Evolutionary conservation across 345 rosid genomes (phyloP).

Genomic region (Citrus sinensis): DVS_A1.0 CM039168.1:28850501-28851000

Average conservation of each 20-base stretch:
- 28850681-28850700: neutral
- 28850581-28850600: neutral
- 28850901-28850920: neutral
- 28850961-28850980: neutral
- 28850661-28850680: neutral
- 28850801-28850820: conserved; percentile 11
- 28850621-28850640: conserved; percentile 3
- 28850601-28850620: conserved; percentile 25
- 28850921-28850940: neutral
- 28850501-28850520: neutral
- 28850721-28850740: neutral
- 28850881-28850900: neutral
- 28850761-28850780: conserved; percentile 14
- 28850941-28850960: neutral
- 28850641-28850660: conserved; percentile 7
- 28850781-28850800: conserved; percentile 32
- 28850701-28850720: conserved; percentile 12
- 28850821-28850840: conserved; percentile 4
- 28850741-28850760: neutral
- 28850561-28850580: conserved; percentile 16
- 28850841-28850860: neutral
- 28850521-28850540: conserved; percentile 3
- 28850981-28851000: neutral
- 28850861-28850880: neutral
- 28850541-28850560: conserved; percentile 24